phyloP scores from a whole-genome alignment of 306 rosid species.

The Ormosia semicastrata region DNA sequence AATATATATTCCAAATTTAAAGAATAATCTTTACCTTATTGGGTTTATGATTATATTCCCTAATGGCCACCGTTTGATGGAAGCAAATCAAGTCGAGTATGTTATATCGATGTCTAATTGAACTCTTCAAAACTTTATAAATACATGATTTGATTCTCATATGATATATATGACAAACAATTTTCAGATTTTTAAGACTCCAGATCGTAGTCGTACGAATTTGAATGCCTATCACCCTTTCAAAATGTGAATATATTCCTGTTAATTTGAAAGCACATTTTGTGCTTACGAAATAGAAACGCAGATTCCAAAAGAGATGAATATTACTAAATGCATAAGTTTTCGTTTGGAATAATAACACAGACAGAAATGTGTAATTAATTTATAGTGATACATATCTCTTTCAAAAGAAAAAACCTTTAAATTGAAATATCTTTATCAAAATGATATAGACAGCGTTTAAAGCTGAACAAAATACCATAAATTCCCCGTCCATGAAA shows the following conservation, averaged over 20 bases:
- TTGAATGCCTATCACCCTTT: slow-evolving; percentile 19
- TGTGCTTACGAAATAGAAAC: background rate
- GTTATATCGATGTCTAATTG: slow-evolving; percentile 4
- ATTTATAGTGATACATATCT: background rate
- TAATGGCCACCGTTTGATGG: slow-evolving; percentile 30
- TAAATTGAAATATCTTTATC: background rate
- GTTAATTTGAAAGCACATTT: slow-evolving; percentile 11
- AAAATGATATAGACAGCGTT: background rate
- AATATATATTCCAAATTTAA: slow-evolving; percentile 21
- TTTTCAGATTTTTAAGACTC: slow-evolving; percentile 2
- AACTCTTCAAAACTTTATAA: slow-evolving; percentile 24
- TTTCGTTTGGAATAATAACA: slow-evolving; percentile 23
- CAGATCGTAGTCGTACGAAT: slow-evolving; percentile 11
- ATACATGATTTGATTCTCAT: slow-evolving; percentile 30
- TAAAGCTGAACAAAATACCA: background rate
- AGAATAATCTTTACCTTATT: slow-evolving; percentile 39
- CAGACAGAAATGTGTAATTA: background rate
- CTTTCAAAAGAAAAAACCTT: background rate
- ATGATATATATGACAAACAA: background rate
- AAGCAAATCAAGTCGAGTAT: slow-evolving; percentile 18
- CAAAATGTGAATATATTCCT: slow-evolving; percentile 35
- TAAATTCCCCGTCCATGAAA: background rate
- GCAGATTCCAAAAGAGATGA: slow-evolving; percentile 27
- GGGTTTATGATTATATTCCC: slow-evolving; percentile 28
- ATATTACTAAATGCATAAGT: background rate